Conservation (phyloP, 1,139 yeast genomes). For the Kodamaea alishanica region DNA sequence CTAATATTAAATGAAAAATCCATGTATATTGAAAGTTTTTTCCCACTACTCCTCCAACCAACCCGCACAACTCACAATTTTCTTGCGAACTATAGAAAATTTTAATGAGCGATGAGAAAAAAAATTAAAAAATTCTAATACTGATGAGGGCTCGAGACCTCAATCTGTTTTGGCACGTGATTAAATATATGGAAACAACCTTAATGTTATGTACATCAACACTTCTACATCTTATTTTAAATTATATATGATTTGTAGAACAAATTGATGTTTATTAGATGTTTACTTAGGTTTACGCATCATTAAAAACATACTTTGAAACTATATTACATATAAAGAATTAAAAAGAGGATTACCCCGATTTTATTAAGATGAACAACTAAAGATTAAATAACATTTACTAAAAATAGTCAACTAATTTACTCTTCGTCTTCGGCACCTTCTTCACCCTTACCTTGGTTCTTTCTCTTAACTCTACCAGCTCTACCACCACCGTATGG, state of each 20-base stretch:
- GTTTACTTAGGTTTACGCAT: neutral
- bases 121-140: too few species aligned
- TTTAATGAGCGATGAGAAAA: neutral
- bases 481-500: conserved; percentile 99
- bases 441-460: conserved; percentile 70
- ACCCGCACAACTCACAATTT: too few species aligned
- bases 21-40: conserved; percentile 5
- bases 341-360: conserved; percentile 1
- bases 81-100: conserved; percentile 1
- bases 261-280: neutral
- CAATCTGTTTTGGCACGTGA: conserved; percentile 6
- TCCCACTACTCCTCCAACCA: neutral
- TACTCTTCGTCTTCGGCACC: conserved; percentile 66
- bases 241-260: neutral
- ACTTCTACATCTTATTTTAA: neutral
- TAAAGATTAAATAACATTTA: conserved; percentile 10
- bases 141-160: conserved; percentile 15
- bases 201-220: neutral
- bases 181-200: neutral
- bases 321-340: conserved; percentile 12
- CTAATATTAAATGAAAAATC: conserved; percentile 7
- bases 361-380: conserved; percentile 6
- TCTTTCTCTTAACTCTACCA: conserved; percentile 99
- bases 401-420: conserved; percentile 22
- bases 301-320: conserved; percentile 6